phyloP scores from a whole-genome alignment of 345 rosid species.

The Sisymbrium altissimum region DNA sequence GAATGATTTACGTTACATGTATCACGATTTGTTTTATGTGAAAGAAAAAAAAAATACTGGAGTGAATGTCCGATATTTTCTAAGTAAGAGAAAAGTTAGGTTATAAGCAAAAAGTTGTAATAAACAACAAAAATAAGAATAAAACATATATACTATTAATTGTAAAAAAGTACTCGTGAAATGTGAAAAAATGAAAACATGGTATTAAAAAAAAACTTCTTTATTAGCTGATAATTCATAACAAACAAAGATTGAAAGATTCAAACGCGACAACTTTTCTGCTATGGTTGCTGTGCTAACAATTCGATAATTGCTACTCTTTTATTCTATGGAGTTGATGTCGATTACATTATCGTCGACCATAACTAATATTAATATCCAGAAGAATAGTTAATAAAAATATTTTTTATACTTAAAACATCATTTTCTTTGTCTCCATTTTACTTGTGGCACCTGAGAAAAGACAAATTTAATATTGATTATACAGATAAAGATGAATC shows the following conservation, averaged over 20 bases:
- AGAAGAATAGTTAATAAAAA: neutral
- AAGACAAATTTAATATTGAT: slow-evolving; percentile 1
- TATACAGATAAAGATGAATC: slow-evolving; percentile 9
- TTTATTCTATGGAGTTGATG: neutral
- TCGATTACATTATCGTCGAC: neutral
- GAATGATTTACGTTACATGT: neutral
- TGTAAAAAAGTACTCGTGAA: too few relatives aligned
- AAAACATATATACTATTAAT: too few relatives aligned
- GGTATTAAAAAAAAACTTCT: too few relatives aligned
- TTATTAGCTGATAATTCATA: too few relatives aligned
- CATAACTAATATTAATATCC: neutral
- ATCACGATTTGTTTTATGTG: too few relatives aligned
- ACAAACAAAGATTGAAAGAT: neutral
- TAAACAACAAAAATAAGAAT: neutral
- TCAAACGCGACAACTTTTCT: too few relatives aligned
- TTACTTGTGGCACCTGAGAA: neutral
- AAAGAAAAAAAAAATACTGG: neutral
- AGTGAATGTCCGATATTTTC: neutral
- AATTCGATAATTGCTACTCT: neutral
- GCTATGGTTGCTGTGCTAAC: too few relatives aligned
- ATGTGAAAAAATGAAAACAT: too few relatives aligned
- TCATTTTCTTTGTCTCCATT: neutral
- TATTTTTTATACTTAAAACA: neutral
- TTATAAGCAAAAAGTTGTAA: too few relatives aligned
- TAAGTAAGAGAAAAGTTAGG: neutral